These are phyloP conservation scores for Urostyla sp. DNA, from an alignment of 73 alveolate genomes.

Conservation along the genomic window DNA sequence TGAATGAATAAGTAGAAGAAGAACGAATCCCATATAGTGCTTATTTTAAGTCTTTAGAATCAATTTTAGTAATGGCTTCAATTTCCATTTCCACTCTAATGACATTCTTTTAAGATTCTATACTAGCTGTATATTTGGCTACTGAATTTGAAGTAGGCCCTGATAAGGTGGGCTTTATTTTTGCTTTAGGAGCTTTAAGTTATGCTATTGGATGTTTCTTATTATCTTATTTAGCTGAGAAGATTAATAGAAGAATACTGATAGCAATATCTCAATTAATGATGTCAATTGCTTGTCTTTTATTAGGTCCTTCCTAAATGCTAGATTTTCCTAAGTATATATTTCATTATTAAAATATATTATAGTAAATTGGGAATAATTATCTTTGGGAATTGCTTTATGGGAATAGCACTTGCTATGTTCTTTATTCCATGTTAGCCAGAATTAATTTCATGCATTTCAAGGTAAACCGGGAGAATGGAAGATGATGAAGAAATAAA, in stretches of 20 bases:
- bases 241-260: conserved; percentile 8
- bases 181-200: conserved; percentile 28
- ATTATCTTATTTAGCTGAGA: conserved; percentile 10
- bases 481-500: conserved; percentile 21
- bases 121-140: background rate
- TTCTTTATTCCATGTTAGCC: conserved; percentile 33
- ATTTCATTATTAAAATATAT: no score
- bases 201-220: conserved; percentile 43
- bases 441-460: conserved; percentile 11
- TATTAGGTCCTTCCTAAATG: conserved; percentile 25
- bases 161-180: conserved; percentile 16
- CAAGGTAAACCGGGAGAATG: background rate
- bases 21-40: no score
- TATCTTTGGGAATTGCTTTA: background rate
- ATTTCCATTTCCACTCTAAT: conserved; percentile 29
- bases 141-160: background rate
- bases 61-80: conserved; percentile 27
- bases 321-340: conserved; percentile 17
- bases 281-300: background rate
- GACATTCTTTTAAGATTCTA: conserved; percentile 9
- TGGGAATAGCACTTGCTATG: conserved; percentile 11
- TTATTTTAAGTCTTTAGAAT: conserved; percentile 8
- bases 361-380: conserved; percentile 9
- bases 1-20: no score
- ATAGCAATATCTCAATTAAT: conserved; percentile 4